Conservation (phyloP, 1,139 yeast species). For the Pneumocystis jirovecii region DNA sequence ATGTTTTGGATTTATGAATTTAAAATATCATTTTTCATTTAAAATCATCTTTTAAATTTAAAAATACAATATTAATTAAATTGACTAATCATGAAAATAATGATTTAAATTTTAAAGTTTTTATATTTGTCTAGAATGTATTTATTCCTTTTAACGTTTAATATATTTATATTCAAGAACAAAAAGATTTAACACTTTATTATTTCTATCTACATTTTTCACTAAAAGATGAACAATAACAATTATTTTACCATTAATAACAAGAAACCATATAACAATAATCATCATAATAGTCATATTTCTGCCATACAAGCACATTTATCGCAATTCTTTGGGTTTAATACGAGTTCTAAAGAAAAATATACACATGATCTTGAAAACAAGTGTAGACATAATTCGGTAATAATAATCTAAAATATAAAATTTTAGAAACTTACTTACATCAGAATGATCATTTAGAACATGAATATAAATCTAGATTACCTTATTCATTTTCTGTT, state of each 20-base stretch:
- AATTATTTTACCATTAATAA: background rate
- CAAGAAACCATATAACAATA: background rate
- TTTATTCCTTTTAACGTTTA: background rate
- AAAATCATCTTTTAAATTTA: background rate
- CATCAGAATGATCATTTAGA: background rate
- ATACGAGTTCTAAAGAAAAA: background rate
- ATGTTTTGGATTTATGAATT: background rate
- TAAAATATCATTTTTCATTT: background rate
- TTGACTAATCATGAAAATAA: background rate
- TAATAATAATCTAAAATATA: background rate
- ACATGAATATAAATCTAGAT: background rate
- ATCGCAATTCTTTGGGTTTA: background rate
- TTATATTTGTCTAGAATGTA: background rate
- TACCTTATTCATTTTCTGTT: background rate
- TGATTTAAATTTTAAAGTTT: background rate
- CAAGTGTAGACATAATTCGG: background rate
- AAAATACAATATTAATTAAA: background rate
- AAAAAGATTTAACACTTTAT: no score
- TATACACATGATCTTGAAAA: background rate
- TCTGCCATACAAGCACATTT: background rate
- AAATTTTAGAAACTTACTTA: background rate
- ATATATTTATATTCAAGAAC: background rate
- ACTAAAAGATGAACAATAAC: background rate
- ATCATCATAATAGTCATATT: background rate
- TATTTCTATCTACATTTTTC: background rate